Conservation (phyloP, 306 rosid species). For the Castanea mollissima region DNA sequence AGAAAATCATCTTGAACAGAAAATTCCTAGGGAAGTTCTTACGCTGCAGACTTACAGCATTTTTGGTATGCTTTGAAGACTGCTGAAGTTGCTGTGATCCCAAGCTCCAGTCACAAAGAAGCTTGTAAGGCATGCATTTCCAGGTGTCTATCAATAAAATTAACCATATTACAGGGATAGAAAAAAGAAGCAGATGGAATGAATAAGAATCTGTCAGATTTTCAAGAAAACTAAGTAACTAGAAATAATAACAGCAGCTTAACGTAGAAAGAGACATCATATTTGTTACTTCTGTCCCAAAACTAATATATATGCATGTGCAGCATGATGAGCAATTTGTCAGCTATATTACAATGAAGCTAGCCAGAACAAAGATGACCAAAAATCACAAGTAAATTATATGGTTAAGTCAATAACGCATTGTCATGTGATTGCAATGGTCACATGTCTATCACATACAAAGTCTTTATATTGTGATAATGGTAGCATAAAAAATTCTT, state of each 20-base stretch:
- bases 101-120: conserved; percentile 91
- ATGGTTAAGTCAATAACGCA: neutral
- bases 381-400: neutral
- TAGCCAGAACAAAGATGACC: conserved; percentile 3
- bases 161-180: conserved; percentile 7
- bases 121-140: conserved; percentile 91
- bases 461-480: neutral
- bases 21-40: conserved; percentile 16
- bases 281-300: too few relatives aligned
- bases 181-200: neutral
- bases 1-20: neutral
- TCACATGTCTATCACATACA: neutral
- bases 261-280: neutral
- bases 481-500: conserved; percentile 32
- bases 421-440: neutral
- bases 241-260: neutral
- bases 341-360: neutral
- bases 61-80: conserved; percentile 95
- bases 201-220: neutral
- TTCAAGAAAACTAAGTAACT: neutral
- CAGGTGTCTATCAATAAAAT: conserved; percentile 70
- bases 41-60: conserved; percentile 76
- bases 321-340: neutral
- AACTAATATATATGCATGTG: neutral
- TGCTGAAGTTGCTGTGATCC: conserved; percentile 84